Conservation (phyloP, 257 asterid species). For the Solanum paucissectum region DNA sequence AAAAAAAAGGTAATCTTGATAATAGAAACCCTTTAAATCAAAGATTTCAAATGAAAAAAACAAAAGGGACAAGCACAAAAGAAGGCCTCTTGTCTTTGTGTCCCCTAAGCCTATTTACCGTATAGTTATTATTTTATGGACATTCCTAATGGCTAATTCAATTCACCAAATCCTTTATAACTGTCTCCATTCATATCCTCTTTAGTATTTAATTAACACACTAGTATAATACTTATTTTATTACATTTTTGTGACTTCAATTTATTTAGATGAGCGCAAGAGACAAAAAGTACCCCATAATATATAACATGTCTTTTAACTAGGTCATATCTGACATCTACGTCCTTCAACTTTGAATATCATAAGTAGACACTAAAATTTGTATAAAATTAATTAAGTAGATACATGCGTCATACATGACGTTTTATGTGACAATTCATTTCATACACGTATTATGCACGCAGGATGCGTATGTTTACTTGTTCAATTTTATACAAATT, state of each 20-base stretch:
- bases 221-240: not conserved
- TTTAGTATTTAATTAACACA: not conserved
- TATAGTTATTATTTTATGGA: not conserved
- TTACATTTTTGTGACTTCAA: not conserved
- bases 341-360: too few relatives aligned
- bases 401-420: accelerated
- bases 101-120: slow-evolving; percentile 15
- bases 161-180: not conserved
- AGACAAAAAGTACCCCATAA: not conserved
- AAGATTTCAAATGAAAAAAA: slow-evolving; percentile 2
- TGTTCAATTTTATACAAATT: too few relatives aligned
- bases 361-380: too few relatives aligned
- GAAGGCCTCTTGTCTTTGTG: slow-evolving; percentile 11
- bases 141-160: not conserved
- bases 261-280: not conserved
- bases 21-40: not conserved
- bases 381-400: too few relatives aligned
- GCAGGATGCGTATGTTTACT: not conserved
- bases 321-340: too few relatives aligned
- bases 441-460: too few relatives aligned
- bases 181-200: not conserved
- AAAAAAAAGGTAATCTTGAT: not conserved
- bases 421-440: not conserved
- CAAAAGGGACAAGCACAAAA: slow-evolving; percentile 8
- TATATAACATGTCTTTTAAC: too few relatives aligned